These are phyloP conservation scores for Prunus persica DNA, from an alignment of 306 rosid species.

Conservation along the genomic window DNA sequence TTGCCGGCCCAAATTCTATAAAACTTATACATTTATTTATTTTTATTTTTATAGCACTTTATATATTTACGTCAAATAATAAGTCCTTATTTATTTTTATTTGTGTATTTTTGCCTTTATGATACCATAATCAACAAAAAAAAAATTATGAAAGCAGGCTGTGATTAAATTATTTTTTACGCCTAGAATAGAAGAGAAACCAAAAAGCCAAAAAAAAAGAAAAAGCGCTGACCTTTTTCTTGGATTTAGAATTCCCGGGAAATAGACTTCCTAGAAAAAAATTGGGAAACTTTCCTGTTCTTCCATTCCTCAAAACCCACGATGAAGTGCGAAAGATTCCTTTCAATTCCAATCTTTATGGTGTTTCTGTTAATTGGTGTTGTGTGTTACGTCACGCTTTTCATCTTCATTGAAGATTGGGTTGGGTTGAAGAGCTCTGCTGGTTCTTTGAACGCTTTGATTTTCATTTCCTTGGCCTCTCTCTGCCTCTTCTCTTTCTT, in stretches of 20 bases:
- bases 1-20: too few relatives aligned
- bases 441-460: slow-evolving; percentile 53
- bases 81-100: too few relatives aligned
- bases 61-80: too few relatives aligned
- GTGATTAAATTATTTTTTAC: neutral
- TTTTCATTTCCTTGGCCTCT: slow-evolving; percentile 52
- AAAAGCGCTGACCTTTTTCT: neutral
- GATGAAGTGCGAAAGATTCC: slow-evolving; percentile 45
- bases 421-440: slow-evolving; percentile 57
- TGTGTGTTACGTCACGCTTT: slow-evolving; percentile 57
- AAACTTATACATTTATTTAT: too few relatives aligned
- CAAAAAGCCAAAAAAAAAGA: neutral
- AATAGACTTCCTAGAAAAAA: neutral
- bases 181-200: neutral
- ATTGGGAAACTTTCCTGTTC: neutral
- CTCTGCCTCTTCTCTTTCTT: slow-evolving; percentile 67
- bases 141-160: too few relatives aligned
- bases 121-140: too few relatives aligned
- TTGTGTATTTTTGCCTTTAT: too few relatives aligned
- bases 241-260: neutral
- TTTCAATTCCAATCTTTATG: slow-evolving; percentile 50
- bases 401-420: slow-evolving; percentile 74
- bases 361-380: slow-evolving; percentile 49
- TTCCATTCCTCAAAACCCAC: slow-evolving; percentile 1
- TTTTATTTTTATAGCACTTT: too few relatives aligned